Conservation (phyloP, 441 rosid species). For the Sinapis alba region DNA sequence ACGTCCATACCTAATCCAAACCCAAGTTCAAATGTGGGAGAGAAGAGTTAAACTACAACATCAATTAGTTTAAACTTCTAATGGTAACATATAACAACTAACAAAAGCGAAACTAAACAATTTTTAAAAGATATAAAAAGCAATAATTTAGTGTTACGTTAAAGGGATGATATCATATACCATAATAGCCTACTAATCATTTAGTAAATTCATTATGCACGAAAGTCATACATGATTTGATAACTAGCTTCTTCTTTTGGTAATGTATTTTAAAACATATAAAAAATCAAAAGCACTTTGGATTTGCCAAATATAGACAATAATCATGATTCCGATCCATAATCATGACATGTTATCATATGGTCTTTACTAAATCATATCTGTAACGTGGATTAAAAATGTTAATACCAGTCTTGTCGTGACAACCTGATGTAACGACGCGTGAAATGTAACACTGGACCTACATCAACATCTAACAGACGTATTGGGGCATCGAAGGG, state of each 20-base stretch:
- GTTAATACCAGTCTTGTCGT: neutral
- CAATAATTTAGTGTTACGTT: slow-evolving; percentile 2
- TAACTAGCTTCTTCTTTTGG: slow-evolving; percentile 28
- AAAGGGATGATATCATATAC: neutral
- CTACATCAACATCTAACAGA: neutral
- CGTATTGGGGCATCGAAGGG: neutral
- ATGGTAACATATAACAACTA: neutral
- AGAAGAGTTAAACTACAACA: neutral
- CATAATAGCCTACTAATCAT: slow-evolving; percentile 1
- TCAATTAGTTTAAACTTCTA: neutral
- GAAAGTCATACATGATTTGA: slow-evolving; percentile 28
- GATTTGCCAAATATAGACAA: slow-evolving; percentile 23
- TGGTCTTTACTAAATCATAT: neutral
- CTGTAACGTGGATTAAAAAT: neutral
- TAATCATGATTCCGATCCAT: neutral
- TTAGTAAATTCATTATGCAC: neutral
- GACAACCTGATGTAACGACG: neutral
- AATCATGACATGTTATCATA: neutral
- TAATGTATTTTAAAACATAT: neutral
- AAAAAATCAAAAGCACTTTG: neutral
- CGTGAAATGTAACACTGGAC: neutral
- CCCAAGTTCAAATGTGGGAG: neutral
- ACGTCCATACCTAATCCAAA: too few species aligned
- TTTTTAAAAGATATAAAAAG: neutral
- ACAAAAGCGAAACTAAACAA: neutral